These are phyloP conservation scores for Santalum album DNA, from an alignment of 164 flowering plant species.

Conservation along the genomic window DNA sequence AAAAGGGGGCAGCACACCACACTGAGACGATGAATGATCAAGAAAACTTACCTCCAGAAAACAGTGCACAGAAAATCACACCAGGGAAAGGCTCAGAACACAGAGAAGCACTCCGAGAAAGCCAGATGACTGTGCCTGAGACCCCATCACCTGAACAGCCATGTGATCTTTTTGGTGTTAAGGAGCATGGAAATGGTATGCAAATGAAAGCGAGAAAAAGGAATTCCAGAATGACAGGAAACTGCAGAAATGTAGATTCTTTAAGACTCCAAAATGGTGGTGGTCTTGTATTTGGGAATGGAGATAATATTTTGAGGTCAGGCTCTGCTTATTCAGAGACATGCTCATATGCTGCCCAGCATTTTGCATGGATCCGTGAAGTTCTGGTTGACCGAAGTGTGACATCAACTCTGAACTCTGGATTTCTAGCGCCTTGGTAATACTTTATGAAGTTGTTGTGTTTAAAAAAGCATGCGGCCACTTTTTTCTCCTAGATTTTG, in stretches of 20 bases:
- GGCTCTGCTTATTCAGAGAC: conserved; percentile 75
- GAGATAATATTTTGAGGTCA: conserved; percentile 43
- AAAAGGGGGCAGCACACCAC: conserved; percentile 16
- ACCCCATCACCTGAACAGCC: conserved; percentile 98
- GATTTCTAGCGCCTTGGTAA: conserved; percentile 90
- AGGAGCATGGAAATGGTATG: conserved; percentile 46
- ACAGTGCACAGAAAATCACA: conserved; percentile 44
- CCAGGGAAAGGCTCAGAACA: conserved; percentile 62
- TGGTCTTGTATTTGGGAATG: conserved; percentile 34
- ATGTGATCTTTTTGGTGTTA: conserved; percentile 39
- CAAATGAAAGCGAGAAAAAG: conserved; percentile 67
- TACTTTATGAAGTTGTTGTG: not conserved
- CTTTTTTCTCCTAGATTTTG: no score
- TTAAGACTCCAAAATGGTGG: conserved; percentile 41
- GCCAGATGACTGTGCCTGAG: conserved; percentile 89
- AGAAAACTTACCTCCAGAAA: conserved; percentile 23
- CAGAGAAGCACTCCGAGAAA: conserved; percentile 57
- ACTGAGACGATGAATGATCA: conserved; percentile 43
- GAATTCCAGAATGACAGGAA: conserved; percentile 39
- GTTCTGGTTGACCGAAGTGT: conserved; percentile 85
- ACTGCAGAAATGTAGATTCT: conserved; percentile 31
- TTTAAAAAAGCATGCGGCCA: no score
- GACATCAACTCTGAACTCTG: conserved; percentile 79
- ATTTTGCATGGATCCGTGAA: conserved; percentile 91
- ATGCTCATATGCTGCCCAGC: conserved; percentile 78